A percentile compares a stretch with the other conserved stretches of the same genome.
These are phyloP conservation scores for Podosphaera leucotricha DNA, from an alignment of 2,329 filamentous ascomycete species.

Conservation along the genomic window DNA sequence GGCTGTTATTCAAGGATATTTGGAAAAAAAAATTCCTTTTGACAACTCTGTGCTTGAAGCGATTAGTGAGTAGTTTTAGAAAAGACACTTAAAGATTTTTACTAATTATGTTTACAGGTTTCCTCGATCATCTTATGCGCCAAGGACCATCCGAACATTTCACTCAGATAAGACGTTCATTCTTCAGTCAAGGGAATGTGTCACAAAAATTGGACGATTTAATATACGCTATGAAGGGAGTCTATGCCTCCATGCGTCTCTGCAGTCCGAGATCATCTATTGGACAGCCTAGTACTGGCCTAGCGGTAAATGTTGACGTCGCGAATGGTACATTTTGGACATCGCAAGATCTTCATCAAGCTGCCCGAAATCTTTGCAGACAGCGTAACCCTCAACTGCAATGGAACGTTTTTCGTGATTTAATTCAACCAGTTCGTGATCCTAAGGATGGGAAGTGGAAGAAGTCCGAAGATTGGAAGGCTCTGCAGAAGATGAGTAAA, in stretches of 20 bases:
- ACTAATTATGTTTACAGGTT: slow-evolving; percentile 23
- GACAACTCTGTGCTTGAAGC: slow-evolving; percentile 49
- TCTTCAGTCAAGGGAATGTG: slow-evolving; percentile 29
- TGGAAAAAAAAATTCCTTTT: slow-evolving; percentile 34
- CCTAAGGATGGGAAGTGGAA: slow-evolving; percentile 3
- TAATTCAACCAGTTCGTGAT: slow-evolving; percentile 6
- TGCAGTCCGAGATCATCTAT: slow-evolving; percentile 26
- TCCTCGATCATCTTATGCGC: slow-evolving; percentile 73
- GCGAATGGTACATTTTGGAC: slow-evolving; percentile 81
- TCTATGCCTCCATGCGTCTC: slow-evolving; percentile 65
- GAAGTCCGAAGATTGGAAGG: slow-evolving; percentile 27
- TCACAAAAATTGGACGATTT: slow-evolving; percentile 31
- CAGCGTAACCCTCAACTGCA: slow-evolving; percentile 8
- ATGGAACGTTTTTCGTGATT: slow-evolving; percentile 9
- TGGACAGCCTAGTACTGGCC: slow-evolving; percentile 23
- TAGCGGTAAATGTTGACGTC: slow-evolving; percentile 75
- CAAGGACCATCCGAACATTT: slow-evolving; percentile 48
- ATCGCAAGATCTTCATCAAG: slow-evolving; percentile 16
- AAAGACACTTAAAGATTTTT: not conserved
- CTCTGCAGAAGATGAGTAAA: slow-evolving; percentile 28
- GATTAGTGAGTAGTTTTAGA: slow-evolving; percentile 30
- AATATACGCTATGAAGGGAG: slow-evolving; percentile 65
- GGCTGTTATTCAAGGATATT: slow-evolving; percentile 38
- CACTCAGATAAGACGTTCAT: slow-evolving; percentile 55
- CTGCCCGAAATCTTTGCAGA: slow-evolving; percentile 15